phyloP scores from a whole-genome alignment of 768 basidiomycete species.

The Tylopilus plumbeoviolaceoides region DNA sequence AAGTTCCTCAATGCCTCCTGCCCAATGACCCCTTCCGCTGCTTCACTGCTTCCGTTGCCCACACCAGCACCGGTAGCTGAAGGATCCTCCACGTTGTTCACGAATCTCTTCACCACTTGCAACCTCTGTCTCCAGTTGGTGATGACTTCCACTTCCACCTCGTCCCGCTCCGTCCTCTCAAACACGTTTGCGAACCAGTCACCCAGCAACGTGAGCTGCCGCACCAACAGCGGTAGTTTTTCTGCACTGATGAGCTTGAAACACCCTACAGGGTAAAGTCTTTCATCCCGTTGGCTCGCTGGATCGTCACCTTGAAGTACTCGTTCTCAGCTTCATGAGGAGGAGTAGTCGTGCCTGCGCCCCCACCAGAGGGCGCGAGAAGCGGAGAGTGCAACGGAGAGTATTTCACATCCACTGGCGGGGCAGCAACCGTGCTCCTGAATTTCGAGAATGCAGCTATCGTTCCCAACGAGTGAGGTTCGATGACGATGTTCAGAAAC shows the following conservation, averaged over 20 bases:
- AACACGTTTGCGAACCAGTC: slow-evolving; percentile 92
- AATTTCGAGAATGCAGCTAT: slow-evolving; percentile 82
- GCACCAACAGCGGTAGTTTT: slow-evolving; percentile 79
- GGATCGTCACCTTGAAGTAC: slow-evolving; percentile 93
- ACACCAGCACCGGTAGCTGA: slow-evolving; percentile 19
- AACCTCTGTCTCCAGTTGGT: slow-evolving; percentile 87
- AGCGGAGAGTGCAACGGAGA: slow-evolving; percentile 20
- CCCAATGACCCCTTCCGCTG: slow-evolving; percentile 43
- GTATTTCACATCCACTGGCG: slow-evolving; percentile 11
- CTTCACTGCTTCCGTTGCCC: slow-evolving; percentile 10
- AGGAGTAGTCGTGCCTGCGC: slow-evolving; percentile 7
- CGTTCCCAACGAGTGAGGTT: slow-evolving; percentile 83
- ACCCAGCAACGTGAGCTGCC: slow-evolving; percentile 81
- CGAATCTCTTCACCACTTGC: slow-evolving; percentile 72
- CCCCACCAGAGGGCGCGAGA: slow-evolving; percentile 8
- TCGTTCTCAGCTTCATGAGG: slow-evolving; percentile 75
- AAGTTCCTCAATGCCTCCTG: slow-evolving; percentile 57
- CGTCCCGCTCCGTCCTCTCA: slow-evolving; percentile 67
- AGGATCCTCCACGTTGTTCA: slow-evolving; percentile 22
- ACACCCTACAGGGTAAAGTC: slow-evolving; percentile 87
- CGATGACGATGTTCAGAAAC: slow-evolving; percentile 95
- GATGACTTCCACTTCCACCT: slow-evolving; percentile 67
- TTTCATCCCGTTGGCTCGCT: slow-evolving; percentile 85
- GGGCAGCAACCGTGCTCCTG: slow-evolving; percentile 9
- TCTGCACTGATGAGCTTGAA: slow-evolving; percentile 93